Base-by-base conservation (phyloP, 805 yeast species). In the Priceomyces medius region DNA sequence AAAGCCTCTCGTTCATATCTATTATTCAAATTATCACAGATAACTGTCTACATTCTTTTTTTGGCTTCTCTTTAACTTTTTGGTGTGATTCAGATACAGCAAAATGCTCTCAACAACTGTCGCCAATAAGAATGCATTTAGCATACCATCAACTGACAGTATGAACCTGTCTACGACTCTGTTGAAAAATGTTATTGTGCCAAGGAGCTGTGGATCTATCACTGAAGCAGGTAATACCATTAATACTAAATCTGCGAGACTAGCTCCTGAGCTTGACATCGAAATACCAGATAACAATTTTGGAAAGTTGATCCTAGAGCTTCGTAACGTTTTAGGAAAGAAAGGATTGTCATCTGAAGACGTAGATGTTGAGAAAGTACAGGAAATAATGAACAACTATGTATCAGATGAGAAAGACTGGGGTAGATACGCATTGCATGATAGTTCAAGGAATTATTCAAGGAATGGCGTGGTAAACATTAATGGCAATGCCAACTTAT, bases 391-490 rank as follows among this genome's bases (percentile, higher is more conserved):
- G 79, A 64, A 66, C 27, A 49, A 53, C 18, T 83, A 82, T 61
- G 51, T 53, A 16, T 70, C 81, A 3, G 49, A 66, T 41, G 75
- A 71, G 41, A 37, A 50, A 3, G 85, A 83, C 46, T 83, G 90
- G 90, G 54, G 53, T 31, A 64, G 66, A 44, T 83, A 63, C 61
- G 87, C 86, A 3, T 64, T 76, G 26, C 66, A 63, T 24, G 88
- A 83, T 50, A 50, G 66, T 7, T 54, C 73, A 23, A 56, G 77
- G 44, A 68, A 67, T 43, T 83, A 83, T 52, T 66, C 76, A 17
- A 60, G 89, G 42, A 88, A 85, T 55, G 96, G 96, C 2, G 76
- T 91, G 20, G 79, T 75, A 27, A 80, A 84, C 53, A 74, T 87
- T 50, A 85, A 86, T 59, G 75, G 76, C 13, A 79, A 78, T 52